Evolutionary conservation across 1,284 basidiomycete species (phyloP).

Genomic region (Ustilago loliicola): DNA sequence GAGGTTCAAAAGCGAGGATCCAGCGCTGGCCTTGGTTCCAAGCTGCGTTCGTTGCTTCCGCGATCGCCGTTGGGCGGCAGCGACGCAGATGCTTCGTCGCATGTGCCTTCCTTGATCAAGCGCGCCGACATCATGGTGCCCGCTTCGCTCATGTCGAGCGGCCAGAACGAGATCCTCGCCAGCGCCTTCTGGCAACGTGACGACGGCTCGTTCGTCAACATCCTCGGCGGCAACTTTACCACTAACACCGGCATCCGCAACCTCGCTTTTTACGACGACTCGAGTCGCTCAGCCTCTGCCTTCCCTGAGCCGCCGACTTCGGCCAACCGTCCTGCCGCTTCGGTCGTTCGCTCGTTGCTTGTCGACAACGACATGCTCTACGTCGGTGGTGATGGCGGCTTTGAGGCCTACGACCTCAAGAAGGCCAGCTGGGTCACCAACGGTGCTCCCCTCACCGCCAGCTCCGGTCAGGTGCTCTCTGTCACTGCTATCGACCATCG

Average conservation of each 20-base stretch:
- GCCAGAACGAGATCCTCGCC: constrained; percentile 84
- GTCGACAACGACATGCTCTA: constrained; percentile 63
- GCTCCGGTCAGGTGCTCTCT: constrained; percentile 73
- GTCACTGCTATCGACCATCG: constrained; percentile 83
- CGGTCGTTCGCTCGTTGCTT: constrained; percentile 75
- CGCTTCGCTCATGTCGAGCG: constrained; percentile 73
- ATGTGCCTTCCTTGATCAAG: constrained; percentile 29
- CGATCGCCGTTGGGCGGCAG: constrained; percentile 14
- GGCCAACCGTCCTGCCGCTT: constrained; percentile 31
- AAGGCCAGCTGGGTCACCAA: constrained; percentile 54
- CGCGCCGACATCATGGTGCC: constrained; percentile 57
- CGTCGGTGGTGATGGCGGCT: constrained; percentile 64
- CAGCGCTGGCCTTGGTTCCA: constrained; percentile 22
- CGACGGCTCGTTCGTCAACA: constrained; percentile 73
- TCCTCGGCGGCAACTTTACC: constrained; percentile 92
- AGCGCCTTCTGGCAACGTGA: constrained; percentile 91
- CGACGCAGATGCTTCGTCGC: not conserved
- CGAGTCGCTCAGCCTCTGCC: constrained; percentile 73
- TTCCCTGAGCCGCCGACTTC: constrained; percentile 71
- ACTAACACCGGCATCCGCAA: constrained; percentile 75
- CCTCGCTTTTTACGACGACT: constrained; percentile 81
- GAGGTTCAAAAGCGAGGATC: not conserved
- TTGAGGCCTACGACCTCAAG: constrained; percentile 59
- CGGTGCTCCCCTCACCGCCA: constrained; percentile 47
- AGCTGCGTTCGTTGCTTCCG: constrained; percentile 36